phyloP scores from a whole-genome alignment of 371 early-diverging fungal genomes.

The Catenaria anguillulae region DNA sequence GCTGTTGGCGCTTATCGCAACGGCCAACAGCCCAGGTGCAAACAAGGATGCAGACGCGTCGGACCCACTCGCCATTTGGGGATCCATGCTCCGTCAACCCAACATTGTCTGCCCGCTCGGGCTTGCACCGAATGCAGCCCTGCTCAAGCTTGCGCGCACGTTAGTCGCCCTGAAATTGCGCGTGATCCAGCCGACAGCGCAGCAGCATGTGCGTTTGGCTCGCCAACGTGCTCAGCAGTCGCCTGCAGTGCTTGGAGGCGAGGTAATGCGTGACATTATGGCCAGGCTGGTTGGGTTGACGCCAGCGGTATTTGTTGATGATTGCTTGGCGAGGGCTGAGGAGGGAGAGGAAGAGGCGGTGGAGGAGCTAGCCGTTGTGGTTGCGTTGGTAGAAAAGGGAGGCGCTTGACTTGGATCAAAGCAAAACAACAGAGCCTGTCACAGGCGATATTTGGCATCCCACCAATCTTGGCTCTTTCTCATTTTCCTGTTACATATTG shows the following conservation, averaged over 20 bases:
- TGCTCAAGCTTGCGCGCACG: slow-evolving; percentile 22
- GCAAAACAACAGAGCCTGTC: no score
- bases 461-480: no score
- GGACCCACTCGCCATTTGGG: no score
- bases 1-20: no score
- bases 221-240: not conserved
- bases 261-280: slow-evolving; percentile 20
- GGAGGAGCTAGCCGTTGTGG: slow-evolving; percentile 25
- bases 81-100: not conserved
- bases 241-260: not conserved
- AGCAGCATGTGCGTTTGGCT: slow-evolving; percentile 21
- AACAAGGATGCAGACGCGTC: no score
- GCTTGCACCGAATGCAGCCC: slow-evolving; percentile 9
- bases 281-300: slow-evolving; percentile 25
- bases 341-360: slow-evolving; percentile 22
- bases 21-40: no score
- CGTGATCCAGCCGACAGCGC: slow-evolving; percentile 19
- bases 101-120: slow-evolving; percentile 9
- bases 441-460: no score
- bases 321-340: slow-evolving; percentile 22
- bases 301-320: slow-evolving; percentile 28
- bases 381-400: slow-evolving; percentile 21
- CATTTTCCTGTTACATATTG: no score
- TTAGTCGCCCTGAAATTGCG: slow-evolving; percentile 25
- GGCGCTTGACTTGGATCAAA: no score